Base-by-base conservation (phyloP, 2,329 filamentous ascomycete species). In the Cercospora canescens region DNA sequence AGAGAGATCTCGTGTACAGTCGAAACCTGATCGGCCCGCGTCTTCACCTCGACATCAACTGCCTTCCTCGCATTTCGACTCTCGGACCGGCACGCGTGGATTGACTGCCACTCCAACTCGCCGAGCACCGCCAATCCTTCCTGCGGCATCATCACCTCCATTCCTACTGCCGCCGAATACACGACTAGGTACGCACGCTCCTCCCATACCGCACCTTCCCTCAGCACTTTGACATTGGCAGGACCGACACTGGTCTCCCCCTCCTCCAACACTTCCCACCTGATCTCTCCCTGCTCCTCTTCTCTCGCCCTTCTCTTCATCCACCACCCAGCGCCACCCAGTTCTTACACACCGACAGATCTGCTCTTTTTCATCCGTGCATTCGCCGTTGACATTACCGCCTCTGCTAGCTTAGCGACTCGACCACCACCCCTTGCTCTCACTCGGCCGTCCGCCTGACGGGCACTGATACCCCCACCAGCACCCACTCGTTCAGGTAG, bases 401-500 rank as follows among this genome's bases (percentile, higher is more conserved):
- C 69, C 71, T 71, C 71, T 71, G 72, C 69, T 72, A 76, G 72
- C 74, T 75, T 76, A 75, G 73, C 74, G 75, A 73, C 73, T 72
- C 73, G 70, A 73, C 74, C 70, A 72, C 73, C 75, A 74, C 73
- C 73, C 75, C 69, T 72, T 74, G 71, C 67, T 63, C 73, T 69
- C 69, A 56, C 70, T 68, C 70, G 68, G 65, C 71, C 70, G 65
- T 71, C 70, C 61, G 60, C 63, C 61, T 60, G 56, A 61, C 32
- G 35, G 52, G 64, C 64, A 58, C 50, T 67, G 54, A 55, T 67
- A 52, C 62, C 61, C 64, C 98, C 97, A 90, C 94, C 81, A 94
- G 94, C 83, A 93, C 94, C 91, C 96, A 93, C 85, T 97, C 97
- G 90, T 97, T 93, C 89, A 97, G 98, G 89, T 97, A 97, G 90